These are phyloP conservation scores for Colletotrichum karsti DNA, from an alignment of 2,329 filamentous ascomycete genomes.

Conservation along the genomic window DNA sequence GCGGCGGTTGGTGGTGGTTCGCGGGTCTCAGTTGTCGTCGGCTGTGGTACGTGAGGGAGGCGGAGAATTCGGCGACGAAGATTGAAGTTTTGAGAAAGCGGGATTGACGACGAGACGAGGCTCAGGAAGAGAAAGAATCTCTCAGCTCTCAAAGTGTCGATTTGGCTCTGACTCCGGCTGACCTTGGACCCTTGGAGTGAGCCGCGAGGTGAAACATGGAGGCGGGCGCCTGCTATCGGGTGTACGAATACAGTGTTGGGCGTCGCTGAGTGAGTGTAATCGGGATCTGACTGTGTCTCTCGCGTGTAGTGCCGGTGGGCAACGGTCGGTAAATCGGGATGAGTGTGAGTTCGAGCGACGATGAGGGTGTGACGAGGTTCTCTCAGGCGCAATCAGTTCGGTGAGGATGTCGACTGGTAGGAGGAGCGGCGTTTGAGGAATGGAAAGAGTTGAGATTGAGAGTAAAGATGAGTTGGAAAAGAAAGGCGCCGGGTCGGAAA, in stretches of 20 bases:
- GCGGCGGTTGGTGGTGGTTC: slow-evolving; percentile 35
- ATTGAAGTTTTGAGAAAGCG: neutral
- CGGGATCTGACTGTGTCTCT: neutral
- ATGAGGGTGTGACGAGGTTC: neutral
- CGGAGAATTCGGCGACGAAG: neutral
- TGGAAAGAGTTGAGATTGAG: neutral
- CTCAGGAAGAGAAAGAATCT: neutral
- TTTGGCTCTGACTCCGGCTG: slow-evolving; percentile 3
- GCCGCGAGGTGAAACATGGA: slow-evolving; percentile 27
- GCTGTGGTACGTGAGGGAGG: neutral
- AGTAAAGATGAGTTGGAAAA: neutral
- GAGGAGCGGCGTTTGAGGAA: neutral
- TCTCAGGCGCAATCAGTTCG: neutral
- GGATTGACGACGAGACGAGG: neutral
- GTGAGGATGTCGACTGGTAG: neutral
- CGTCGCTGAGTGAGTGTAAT: neutral
- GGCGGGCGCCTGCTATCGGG: slow-evolving; percentile 17
- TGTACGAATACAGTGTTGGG: neutral
- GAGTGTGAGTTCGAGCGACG: neutral
- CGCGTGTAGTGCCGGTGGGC: neutral
- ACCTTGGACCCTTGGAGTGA: slow-evolving; percentile 23
- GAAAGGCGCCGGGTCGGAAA: neutral
- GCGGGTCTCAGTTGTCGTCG: slow-evolving; percentile 3
- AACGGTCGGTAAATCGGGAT: neutral
- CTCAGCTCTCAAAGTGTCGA: neutral